Evolutionary conservation across 2,329 filamentous ascomycete genomes (phyloP).

Genomic region (Scedosporium boydii): DNA sequence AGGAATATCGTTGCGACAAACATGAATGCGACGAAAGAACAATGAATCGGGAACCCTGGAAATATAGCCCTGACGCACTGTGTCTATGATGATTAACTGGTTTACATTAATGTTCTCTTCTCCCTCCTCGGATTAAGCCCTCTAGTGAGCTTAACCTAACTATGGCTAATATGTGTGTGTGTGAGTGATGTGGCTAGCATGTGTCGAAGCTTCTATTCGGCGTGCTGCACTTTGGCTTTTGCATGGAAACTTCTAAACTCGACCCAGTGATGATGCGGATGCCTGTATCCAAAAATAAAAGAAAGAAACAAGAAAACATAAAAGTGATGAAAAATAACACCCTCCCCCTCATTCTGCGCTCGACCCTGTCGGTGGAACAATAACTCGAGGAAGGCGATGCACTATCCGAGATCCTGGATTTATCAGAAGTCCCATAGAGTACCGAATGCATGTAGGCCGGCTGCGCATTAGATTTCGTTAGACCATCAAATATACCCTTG

Average conservation of each 20-base stretch:
- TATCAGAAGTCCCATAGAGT: slow-evolving; percentile 29
- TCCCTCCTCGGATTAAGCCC: not conserved
- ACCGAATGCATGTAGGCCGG: slow-evolving; percentile 26
- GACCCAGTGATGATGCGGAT: not conserved
- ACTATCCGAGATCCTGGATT: slow-evolving; percentile 6
- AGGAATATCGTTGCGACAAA: too few species aligned
- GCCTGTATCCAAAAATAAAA: too few species aligned
- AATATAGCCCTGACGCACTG: not conserved
- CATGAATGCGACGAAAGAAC: too few species aligned
- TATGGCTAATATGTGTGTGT: not conserved
- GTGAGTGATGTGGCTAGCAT: not conserved
- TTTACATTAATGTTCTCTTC: not conserved
- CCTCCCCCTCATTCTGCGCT: not conserved
- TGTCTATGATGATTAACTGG: not conserved
- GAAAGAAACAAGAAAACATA: not conserved
- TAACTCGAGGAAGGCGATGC: slow-evolving; percentile 1
- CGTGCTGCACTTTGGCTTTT: too few species aligned
- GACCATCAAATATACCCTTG: too few species aligned
- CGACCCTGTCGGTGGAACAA: not conserved
- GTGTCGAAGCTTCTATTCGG: not conserved
- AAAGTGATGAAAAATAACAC: not conserved
- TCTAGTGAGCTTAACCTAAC: not conserved
- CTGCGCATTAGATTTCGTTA: slow-evolving; percentile 11
- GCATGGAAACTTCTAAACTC: not conserved
- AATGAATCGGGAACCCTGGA: too few species aligned